Conservation (phyloP, 129 eudicot species). For the Gnaphalium uliginosum region DNA sequence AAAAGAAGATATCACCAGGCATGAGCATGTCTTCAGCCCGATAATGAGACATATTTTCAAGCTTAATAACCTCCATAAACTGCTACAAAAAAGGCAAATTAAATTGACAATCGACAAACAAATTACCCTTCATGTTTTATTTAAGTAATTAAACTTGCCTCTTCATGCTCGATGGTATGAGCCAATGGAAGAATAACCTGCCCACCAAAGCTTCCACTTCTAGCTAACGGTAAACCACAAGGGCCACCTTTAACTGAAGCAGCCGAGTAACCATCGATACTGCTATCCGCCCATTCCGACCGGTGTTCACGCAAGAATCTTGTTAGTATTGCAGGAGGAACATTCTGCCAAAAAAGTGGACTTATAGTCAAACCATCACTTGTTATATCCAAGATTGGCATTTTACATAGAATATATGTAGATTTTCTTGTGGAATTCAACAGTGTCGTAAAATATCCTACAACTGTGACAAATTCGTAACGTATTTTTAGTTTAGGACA, state of each 20-base stretch:
- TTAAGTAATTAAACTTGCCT: constrained; percentile 44
- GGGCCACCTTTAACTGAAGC: constrained; percentile 85
- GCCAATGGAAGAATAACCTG: constrained; percentile 97
- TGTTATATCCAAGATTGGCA: background rate
- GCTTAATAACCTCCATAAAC: constrained; percentile 95
- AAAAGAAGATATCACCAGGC: constrained; percentile 85
- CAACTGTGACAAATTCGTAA: background rate
- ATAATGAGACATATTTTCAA: constrained; percentile 69
- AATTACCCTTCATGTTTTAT: background rate
- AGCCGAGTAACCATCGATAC: constrained; percentile 87
- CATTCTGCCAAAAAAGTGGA: constrained; percentile 58
- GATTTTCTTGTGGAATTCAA: background rate
- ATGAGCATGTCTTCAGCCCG: constrained; percentile 69
- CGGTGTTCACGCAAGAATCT: constrained; percentile 92
- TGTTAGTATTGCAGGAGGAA: constrained; percentile 88
- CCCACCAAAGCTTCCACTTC: constrained; percentile 76
- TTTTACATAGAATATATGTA: background rate
- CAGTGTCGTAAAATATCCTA: background rate
- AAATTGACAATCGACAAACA: background rate
- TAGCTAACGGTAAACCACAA: constrained; percentile 64
- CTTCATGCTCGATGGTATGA: constrained; percentile 94
- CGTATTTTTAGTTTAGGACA: background rate
- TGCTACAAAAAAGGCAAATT: constrained; percentile 23
- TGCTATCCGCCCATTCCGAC: constrained; percentile 97
- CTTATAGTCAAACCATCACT: background rate